Conservation (phyloP, 169 alveolate genomes). For the Plasmodium inui region DNA sequence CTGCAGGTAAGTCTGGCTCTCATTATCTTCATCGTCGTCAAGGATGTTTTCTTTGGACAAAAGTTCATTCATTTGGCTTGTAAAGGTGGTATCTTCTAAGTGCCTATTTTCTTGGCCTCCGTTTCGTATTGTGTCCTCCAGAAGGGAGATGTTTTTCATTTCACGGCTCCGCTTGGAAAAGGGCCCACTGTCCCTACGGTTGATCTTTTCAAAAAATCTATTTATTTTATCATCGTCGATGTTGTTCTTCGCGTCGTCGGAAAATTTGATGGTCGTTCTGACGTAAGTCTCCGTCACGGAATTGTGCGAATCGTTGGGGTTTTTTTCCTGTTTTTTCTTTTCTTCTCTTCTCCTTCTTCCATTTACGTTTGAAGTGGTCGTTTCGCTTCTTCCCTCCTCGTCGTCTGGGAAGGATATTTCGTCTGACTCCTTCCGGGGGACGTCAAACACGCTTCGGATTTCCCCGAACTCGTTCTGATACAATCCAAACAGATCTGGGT, state of each 20-base stretch:
- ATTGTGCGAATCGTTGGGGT: not conserved
- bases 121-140: not conserved
- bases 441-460: not conserved
- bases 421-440: not conserved
- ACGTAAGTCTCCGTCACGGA: not conserved
- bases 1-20: not conserved
- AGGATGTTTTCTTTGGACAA: not conserved
- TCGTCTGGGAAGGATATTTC: not conserved
- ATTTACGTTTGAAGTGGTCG: not conserved
- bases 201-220: conserved; percentile 4
- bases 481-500: not conserved
- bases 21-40: not conserved
- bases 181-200: not conserved
- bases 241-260: conserved; percentile 17
- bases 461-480: not conserved
- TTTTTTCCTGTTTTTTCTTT: not conserved
- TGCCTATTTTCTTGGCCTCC: not conserved
- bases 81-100: not conserved
- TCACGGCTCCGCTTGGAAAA: not conserved
- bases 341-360: not conserved
- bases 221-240: conserved; percentile 10
- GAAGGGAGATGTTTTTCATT: not conserved
- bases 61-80: not conserved
- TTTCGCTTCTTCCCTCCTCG: not conserved
- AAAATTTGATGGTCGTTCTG: not conserved